A percentile compares a stretch with the other conserved stretches of the same genome.
Conservation (phyloP, 163 green algal species). For the Volvox carteri region DNA sequence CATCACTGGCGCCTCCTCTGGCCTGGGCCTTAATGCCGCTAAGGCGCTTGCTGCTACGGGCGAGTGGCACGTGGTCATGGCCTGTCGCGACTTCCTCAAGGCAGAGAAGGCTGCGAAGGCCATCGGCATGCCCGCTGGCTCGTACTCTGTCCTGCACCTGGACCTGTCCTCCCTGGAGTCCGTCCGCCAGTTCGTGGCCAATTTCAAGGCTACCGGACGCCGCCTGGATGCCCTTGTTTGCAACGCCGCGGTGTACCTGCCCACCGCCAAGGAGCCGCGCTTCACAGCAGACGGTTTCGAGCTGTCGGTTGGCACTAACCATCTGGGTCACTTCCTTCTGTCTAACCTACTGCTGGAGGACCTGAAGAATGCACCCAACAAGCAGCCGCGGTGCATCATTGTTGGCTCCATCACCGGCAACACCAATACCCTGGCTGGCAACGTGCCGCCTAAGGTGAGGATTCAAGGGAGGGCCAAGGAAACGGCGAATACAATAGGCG, state of each 20-base stretch:
- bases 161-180: slow-evolving; percentile 89
- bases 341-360: slow-evolving; percentile 90
- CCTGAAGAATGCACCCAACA: slow-evolving; percentile 80
- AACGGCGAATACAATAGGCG: neutral
- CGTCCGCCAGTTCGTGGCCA: slow-evolving; percentile 88
- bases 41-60: slow-evolving; percentile 61
- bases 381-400: slow-evolving; percentile 70
- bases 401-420: slow-evolving; percentile 89
- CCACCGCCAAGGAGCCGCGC: slow-evolving; percentile 87
- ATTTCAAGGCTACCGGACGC: slow-evolving; percentile 74
- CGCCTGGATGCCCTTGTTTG: slow-evolving; percentile 89
- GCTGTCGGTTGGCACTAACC: slow-evolving; percentile 88
- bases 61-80: slow-evolving; percentile 80
- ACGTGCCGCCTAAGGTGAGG: slow-evolving; percentile 65
- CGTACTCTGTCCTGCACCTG: slow-evolving; percentile 91
- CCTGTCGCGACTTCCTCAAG: slow-evolving; percentile 66
- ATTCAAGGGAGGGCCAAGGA: neutral
- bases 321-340: slow-evolving; percentile 96
- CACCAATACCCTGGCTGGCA: slow-evolving; percentile 95
- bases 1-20: slow-evolving; percentile 93
- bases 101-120: slow-evolving; percentile 69
- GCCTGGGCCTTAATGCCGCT: slow-evolving; percentile 87
- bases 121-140: slow-evolving; percentile 73
- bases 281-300: slow-evolving; percentile 94
- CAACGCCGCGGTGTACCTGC: slow-evolving; percentile 96